These are phyloP conservation scores for Colletotrichum sansevieriae DNA, from an alignment of 2,329 filamentous ascomycete genomes.

Conservation along the genomic window DNA sequence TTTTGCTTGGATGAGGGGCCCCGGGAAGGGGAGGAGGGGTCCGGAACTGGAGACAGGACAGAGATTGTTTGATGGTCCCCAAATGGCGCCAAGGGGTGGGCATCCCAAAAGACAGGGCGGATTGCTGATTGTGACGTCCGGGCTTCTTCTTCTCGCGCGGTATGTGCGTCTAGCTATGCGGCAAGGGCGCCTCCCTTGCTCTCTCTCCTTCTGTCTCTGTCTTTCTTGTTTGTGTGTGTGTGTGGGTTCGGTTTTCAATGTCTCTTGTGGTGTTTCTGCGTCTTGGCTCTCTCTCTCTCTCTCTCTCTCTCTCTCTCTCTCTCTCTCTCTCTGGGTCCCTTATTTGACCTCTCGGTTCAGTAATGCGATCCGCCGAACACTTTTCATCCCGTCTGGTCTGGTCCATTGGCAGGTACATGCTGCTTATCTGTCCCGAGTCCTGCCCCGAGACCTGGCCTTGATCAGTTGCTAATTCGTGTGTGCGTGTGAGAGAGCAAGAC, in stretches of 20 bases:
- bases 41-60: neutral
- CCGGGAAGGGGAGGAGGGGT: neutral
- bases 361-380: constrained; percentile 9
- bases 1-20: neutral
- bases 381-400: constrained; percentile 6
- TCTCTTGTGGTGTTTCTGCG: no score
- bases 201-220: no score
- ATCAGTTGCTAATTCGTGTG: neutral
- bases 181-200: constrained; percentile 33
- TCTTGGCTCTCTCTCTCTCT: no score
- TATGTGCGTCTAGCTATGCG: constrained; percentile 34
- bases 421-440: constrained; percentile 1
- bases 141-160: constrained; percentile 13
- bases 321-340: neutral
- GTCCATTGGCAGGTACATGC: neutral
- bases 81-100: no score
- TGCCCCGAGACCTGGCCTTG: neutral
- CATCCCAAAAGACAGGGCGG: neutral
- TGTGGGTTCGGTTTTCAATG: no score
- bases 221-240: no score
- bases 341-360: constrained; percentile 3
- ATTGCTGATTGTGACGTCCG: constrained; percentile 9
- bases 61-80: constrained; percentile 5
- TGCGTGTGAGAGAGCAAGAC: neutral
- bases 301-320: neutral